Percentiles rank a stretch among this genome's conserved stretches.
Evolutionary conservation across 2,329 filamentous ascomycete genomes (phyloP).

Genomic region (Fusarium sacchari): DNA sequence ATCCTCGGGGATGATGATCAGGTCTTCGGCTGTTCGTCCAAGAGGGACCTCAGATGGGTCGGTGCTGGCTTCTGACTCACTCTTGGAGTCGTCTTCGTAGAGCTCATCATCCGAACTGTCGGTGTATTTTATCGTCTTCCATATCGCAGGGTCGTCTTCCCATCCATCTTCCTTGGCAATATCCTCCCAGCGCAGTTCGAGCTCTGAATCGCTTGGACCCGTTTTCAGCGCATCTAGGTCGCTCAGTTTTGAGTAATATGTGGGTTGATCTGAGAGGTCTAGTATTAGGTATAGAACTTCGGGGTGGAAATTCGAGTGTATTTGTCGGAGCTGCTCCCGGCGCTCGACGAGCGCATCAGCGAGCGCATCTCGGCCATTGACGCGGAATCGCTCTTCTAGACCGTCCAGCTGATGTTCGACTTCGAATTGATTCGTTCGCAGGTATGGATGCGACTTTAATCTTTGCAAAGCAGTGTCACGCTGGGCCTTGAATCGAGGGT

Average conservation of each 20-base stretch:
- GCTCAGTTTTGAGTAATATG: constrained; percentile 72
- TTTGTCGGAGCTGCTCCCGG: constrained; percentile 65
- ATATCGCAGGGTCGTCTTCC: constrained; percentile 72
- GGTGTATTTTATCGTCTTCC: constrained; percentile 75
- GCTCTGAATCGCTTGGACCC: constrained; percentile 55
- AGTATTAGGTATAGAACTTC: constrained; percentile 83
- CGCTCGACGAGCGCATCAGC: constrained; percentile 74
- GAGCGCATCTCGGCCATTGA: constrained; percentile 81
- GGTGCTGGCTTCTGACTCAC: constrained; percentile 47
- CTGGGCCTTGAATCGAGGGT: constrained; percentile 53
- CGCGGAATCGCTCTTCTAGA: constrained; percentile 85
- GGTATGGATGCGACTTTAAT: constrained; percentile 65
- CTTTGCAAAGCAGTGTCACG: constrained; percentile 62
- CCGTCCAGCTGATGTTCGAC: constrained; percentile 73
- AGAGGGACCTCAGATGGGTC: constrained; percentile 44
- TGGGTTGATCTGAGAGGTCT: constrained; percentile 82
- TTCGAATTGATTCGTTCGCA: constrained; percentile 80
- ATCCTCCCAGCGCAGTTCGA: constrained; percentile 77
- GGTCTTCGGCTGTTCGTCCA: constrained; percentile 44
- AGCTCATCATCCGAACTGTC: constrained; percentile 70
- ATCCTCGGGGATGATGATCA: constrained; percentile 50
- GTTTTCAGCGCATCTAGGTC: constrained; percentile 66
- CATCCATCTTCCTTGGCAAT: constrained; percentile 81
- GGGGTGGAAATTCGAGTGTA: constrained; percentile 73
- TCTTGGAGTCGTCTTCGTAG: constrained; percentile 50